Percentiles rank a stretch among this genome's conserved stretches.
These are phyloP conservation scores for Quercus wislizeni DNA, from an alignment of 306 rosid species.

Conservation along the genomic window DNA sequence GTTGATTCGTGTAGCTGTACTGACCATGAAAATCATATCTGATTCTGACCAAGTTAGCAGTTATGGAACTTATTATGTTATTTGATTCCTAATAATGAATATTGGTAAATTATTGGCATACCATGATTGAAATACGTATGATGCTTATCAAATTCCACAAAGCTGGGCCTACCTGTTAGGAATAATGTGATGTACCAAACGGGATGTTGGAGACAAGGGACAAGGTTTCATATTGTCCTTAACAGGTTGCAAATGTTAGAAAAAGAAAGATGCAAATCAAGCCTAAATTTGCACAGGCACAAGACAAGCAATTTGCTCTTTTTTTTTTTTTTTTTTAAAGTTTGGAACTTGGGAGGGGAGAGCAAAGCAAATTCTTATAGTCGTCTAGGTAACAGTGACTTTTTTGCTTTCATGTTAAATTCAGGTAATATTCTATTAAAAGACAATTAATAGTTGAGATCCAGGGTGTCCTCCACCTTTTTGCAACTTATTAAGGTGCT, in stretches of 20 bases:
- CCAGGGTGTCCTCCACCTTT: conserved; percentile 37
- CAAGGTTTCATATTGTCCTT: neutral
- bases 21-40: too few species aligned
- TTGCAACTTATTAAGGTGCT: neutral
- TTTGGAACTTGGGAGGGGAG: neutral
- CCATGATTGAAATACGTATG: neutral
- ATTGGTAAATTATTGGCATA: neutral
- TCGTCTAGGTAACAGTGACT: too few species aligned
- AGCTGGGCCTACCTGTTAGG: neutral
- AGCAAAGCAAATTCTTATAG: neutral
- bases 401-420: neutral
- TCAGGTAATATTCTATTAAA: neutral
- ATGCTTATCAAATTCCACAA: neutral
- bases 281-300: neutral
- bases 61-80: neutral
- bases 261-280: too few species aligned
- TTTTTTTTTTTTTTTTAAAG: neutral
- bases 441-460: conserved; percentile 11
- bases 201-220: neutral
- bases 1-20: too few species aligned
- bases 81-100: neutral
- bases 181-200: neutral
- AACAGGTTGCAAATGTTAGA: too few species aligned
- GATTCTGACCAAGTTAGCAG: too few species aligned
- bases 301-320: neutral